Conservation (phyloP, 768 basidiomycete species). For the Pisolithus sp. region DNA sequence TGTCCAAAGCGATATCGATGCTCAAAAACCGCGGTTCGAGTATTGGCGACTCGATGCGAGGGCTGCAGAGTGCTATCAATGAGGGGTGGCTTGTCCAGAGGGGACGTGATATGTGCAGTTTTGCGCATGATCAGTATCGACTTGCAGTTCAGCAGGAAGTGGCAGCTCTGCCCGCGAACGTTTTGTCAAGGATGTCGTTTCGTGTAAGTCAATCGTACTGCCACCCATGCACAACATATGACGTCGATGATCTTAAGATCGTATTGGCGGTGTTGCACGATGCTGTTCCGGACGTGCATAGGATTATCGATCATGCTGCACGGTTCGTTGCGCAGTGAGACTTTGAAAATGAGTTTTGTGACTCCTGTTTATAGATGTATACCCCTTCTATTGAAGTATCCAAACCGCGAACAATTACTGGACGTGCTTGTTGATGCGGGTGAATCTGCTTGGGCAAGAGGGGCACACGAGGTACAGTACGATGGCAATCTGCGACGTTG, state of each 20-base stretch:
- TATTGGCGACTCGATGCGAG: constrained; percentile 56
- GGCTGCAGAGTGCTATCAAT: constrained; percentile 56
- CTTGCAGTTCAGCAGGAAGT: constrained; percentile 65
- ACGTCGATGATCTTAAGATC: constrained; percentile 37
- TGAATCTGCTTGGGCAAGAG: constrained; percentile 63
- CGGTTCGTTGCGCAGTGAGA: constrained; percentile 28
- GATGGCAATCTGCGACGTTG: background rate
- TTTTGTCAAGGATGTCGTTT: constrained; percentile 62
- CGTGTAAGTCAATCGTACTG: constrained; percentile 35
- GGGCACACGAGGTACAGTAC: constrained; percentile 60
- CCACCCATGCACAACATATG: background rate
- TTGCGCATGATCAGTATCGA: constrained; percentile 68
- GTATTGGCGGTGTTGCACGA: constrained; percentile 68
- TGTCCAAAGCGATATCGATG: constrained; percentile 45
- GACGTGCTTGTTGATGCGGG: constrained; percentile 61
- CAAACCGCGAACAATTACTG: constrained; percentile 54
- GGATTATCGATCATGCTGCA: constrained; percentile 65
- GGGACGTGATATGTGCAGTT: constrained; percentile 71
- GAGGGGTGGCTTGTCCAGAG: constrained; percentile 73
- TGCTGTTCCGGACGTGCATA: constrained; percentile 53
- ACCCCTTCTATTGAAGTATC: constrained; percentile 51
- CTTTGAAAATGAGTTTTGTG: background rate
- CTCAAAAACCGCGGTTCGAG: constrained; percentile 30
- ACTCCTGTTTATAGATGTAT: constrained; percentile 42
- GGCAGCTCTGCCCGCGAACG: constrained; percentile 40